Conservation (phyloP, 495 filamentous ascomycete species). For the Penicillium desertorum region DNA sequence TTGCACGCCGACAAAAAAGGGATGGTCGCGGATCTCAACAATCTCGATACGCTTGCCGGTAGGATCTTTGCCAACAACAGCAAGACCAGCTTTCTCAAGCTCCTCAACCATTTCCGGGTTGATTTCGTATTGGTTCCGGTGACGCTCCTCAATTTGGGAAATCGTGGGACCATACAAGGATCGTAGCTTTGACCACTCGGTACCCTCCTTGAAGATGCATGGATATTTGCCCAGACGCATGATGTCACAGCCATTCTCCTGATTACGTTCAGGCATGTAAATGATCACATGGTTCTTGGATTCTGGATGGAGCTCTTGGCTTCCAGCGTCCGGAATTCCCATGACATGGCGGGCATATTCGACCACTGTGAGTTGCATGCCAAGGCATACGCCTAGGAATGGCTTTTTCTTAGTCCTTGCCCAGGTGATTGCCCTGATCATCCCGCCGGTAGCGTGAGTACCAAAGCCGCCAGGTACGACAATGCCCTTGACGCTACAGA, state of each 20-base stretch:
- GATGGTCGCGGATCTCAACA: constrained; percentile 79
- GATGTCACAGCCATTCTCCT: constrained; percentile 69
- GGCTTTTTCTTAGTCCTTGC: constrained; percentile 73
- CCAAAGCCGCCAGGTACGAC: constrained; percentile 71
- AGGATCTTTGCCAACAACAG: constrained; percentile 62
- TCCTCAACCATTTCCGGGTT: background rate
- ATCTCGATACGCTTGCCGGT: constrained; percentile 80
- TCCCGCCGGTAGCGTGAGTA: constrained; percentile 71
- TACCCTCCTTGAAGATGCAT: constrained; percentile 68
- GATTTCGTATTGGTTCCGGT: background rate
- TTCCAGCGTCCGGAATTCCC: constrained; percentile 56
- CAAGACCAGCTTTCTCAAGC: background rate
- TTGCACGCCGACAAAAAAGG: constrained; percentile 83
- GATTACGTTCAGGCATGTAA: constrained; percentile 82
- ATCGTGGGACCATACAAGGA: constrained; percentile 58
- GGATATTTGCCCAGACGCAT: constrained; percentile 80
- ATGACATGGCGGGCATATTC: constrained; percentile 72
- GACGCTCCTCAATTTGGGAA: background rate
- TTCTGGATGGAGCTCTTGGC: constrained; percentile 60
- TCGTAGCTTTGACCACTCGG: constrained; percentile 73
- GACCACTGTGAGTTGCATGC: constrained; percentile 90
- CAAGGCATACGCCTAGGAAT: constrained; percentile 86
- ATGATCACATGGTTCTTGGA: constrained; percentile 65
- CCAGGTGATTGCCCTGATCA: constrained; percentile 78
- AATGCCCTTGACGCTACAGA: constrained; percentile 64